These are phyloP conservation scores for Hanseniaspora pseudoguilliermondii DNA, from an alignment of 805 yeast genomes.

Conservation along the genomic window DNA sequence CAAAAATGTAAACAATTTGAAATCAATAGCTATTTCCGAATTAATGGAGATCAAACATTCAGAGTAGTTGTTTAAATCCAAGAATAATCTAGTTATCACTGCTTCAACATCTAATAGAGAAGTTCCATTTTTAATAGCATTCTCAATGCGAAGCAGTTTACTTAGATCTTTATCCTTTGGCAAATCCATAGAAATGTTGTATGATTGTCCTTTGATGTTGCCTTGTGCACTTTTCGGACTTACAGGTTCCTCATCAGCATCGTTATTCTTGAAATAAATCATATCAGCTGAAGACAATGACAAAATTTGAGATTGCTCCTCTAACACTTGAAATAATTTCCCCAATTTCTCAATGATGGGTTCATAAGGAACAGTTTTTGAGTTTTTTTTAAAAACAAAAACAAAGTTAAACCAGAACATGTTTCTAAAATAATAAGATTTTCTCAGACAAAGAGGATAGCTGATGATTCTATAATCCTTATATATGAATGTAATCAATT, in stretches of 20 bases:
- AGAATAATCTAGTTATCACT: slow-evolving; percentile 78
- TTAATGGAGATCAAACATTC: slow-evolving; percentile 93
- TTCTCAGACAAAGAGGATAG: slow-evolving; percentile 74
- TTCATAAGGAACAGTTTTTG: slow-evolving; percentile 77
- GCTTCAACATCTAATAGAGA: slow-evolving; percentile 31
- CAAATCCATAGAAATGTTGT: neutral
- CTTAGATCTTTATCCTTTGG: neutral
- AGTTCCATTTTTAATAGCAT: neutral
- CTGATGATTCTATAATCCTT: slow-evolving; percentile 65
- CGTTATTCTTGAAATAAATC: slow-evolving; percentile 22
- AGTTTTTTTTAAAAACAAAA: slow-evolving; percentile 73
- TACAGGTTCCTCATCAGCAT: slow-evolving; percentile 1
- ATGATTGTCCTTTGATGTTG: neutral
- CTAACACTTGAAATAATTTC: slow-evolving; percentile 75
- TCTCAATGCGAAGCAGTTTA: neutral
- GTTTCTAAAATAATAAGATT: slow-evolving; percentile 70
- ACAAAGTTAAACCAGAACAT: slow-evolving; percentile 87
- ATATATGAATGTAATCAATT: slow-evolving; percentile 60
- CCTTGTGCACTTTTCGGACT: neutral
- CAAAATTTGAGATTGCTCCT: slow-evolving; percentile 71
- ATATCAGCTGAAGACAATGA: slow-evolving; percentile 41
- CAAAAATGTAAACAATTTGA: slow-evolving; percentile 81
- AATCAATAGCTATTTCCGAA: slow-evolving; percentile 77
- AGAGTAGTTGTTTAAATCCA: slow-evolving; percentile 86
- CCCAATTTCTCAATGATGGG: slow-evolving; percentile 75